Evolutionary conservation across 2,329 filamentous ascomycete genomes (phyloP).

Genomic region (Cyclaneusma minus): DNA sequence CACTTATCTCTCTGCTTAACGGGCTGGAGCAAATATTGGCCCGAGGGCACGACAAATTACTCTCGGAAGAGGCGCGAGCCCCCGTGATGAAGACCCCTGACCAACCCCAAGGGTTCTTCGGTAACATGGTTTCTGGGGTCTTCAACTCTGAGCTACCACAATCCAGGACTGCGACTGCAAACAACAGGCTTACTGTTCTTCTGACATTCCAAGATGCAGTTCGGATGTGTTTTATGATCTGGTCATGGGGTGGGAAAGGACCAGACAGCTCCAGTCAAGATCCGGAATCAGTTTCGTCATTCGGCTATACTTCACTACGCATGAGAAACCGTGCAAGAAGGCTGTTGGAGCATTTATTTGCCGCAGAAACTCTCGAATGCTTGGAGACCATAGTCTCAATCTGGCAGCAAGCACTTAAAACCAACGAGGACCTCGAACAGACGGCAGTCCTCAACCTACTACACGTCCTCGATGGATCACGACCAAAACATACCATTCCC

Average conservation of each 20-base stretch:
- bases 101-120: slow-evolving; percentile 76
- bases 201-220: slow-evolving; percentile 96
- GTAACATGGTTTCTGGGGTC: slow-evolving; percentile 84
- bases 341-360: slow-evolving; percentile 83
- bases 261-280: slow-evolving; percentile 45
- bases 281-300: slow-evolving; percentile 58
- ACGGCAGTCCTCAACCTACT: slow-evolving; percentile 69
- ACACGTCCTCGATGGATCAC: slow-evolving; percentile 78
- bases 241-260: slow-evolving; percentile 73
- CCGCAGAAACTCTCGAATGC: slow-evolving; percentile 83
- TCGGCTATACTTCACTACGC: slow-evolving; percentile 76
- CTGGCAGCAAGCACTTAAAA: slow-evolving; percentile 47
- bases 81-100: slow-evolving; percentile 63
- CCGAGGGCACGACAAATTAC: slow-evolving; percentile 67
- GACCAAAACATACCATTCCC: slow-evolving; percentile 81
- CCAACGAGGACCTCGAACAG: slow-evolving; percentile 31
- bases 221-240: slow-evolving; percentile 80
- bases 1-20: slow-evolving; percentile 74
- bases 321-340: slow-evolving; percentile 81
- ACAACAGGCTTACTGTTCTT: slow-evolving; percentile 81
- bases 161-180: slow-evolving; percentile 71
- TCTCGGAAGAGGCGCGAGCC: slow-evolving; percentile 57
- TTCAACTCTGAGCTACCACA: slow-evolving; percentile 68
- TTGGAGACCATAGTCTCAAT: slow-evolving; percentile 79
- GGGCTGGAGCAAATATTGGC: slow-evolving; percentile 85